phyloP scores from a whole-genome alignment of 225 moss, liverwort and hornwort genomes.

The Sphagnum contortum region DNA sequence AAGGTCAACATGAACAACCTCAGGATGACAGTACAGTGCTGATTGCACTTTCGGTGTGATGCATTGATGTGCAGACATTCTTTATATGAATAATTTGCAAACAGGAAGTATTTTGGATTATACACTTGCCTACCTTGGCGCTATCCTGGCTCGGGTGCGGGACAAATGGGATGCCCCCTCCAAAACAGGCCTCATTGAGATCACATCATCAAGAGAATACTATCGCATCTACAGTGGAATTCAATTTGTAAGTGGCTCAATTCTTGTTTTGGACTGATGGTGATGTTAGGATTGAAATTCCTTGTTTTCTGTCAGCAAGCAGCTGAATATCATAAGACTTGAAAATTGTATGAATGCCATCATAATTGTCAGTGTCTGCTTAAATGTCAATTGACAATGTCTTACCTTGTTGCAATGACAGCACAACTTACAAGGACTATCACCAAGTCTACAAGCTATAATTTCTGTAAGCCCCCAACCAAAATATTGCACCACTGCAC shows the following conservation, averaged over 20 bases:
- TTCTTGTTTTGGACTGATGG: neutral
- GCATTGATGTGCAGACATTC: slow-evolving; percentile 58
- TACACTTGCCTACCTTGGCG: slow-evolving; percentile 93
- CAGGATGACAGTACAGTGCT: neutral
- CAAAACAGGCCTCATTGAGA: slow-evolving; percentile 95
- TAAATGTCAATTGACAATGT: neutral
- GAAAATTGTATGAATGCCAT: neutral
- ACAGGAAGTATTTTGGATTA: slow-evolving; percentile 98
- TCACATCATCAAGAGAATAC: slow-evolving; percentile 92
- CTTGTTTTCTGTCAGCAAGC: neutral
- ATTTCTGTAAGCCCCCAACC: slow-evolving; percentile 19
- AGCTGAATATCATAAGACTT: neutral
- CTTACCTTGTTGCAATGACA: slow-evolving; percentile 9
- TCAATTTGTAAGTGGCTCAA: slow-evolving; percentile 64
- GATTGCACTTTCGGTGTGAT: slow-evolving; percentile 3
- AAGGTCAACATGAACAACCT: neutral
- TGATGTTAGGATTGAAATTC: neutral
- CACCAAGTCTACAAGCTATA: slow-evolving; percentile 28
- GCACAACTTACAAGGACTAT: slow-evolving; percentile 52
- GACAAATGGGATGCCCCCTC: slow-evolving; percentile 90
- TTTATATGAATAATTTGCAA: slow-evolving; percentile 96
- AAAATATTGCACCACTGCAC: neutral
- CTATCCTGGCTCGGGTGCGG: slow-evolving; percentile 79
- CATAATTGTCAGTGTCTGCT: neutral
- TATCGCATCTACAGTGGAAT: slow-evolving; percentile 93